A percentile compares a stretch with the other conserved stretches of the same genome.
Evolutionary conservation across 192 early-diverging fungal genomes (phyloP).

Genomic region (Ambispora gerdemannii): DNA sequence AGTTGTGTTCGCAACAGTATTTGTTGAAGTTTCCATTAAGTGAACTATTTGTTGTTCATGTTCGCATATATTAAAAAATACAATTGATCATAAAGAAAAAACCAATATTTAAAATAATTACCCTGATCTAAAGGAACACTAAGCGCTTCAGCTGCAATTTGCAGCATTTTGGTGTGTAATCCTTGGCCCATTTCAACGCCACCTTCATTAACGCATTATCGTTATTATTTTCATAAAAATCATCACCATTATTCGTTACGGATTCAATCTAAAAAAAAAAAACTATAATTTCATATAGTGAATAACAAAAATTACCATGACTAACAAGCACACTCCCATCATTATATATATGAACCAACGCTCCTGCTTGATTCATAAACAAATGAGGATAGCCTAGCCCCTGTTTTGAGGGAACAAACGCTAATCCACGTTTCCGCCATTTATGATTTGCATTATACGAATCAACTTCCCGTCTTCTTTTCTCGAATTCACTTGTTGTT

Average conservation of each 20-base stretch:
- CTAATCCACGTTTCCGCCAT: constrained; percentile 76
- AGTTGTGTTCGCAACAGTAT: constrained; percentile 73
- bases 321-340: constrained; percentile 80
- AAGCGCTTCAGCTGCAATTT: constrained; percentile 76
- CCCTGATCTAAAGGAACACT: constrained; percentile 64
- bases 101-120: too few species aligned
- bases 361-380: constrained; percentile 78
- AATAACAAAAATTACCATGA: constrained; percentile 52
- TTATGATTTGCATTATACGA: constrained; percentile 66
- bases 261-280: too few species aligned
- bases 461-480: constrained; percentile 54
- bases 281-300: too few species aligned
- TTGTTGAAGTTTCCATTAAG: constrained; percentile 64
- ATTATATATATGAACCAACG: constrained; percentile 79
- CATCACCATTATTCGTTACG: not conserved
- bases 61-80: too few species aligned
- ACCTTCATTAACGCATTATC: too few species aligned
- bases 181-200: constrained; percentile 92
- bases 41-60: constrained; percentile 15
- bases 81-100: too few species aligned
- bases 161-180: constrained; percentile 84
- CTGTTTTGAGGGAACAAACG: constrained; percentile 80
- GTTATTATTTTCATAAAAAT: too few species aligned
- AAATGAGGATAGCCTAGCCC: constrained; percentile 73
- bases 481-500: constrained; percentile 47